A percentile compares a stretch with the other conserved stretches of the same genome.
Conservation (phyloP, 495 filamentous ascomycete genomes). For the Delitschia confertaspora region DNA sequence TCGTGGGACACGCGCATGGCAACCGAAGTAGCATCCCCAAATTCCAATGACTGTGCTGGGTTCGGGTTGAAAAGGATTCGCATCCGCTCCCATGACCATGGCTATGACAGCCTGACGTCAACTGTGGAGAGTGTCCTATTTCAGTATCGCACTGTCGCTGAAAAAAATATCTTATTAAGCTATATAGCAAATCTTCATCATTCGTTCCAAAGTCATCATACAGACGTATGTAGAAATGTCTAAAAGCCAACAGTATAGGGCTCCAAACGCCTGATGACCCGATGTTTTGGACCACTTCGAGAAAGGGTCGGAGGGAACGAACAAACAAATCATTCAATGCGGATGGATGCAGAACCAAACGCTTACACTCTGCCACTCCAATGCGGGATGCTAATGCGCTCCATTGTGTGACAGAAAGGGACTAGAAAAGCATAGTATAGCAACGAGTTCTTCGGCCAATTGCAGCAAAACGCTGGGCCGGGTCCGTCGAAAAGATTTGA, state of each 20-base stretch:
- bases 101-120: too few species aligned
- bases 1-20: too few species aligned
- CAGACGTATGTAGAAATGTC: conserved; percentile 1
- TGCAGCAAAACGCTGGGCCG: neutral
- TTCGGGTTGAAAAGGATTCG: too few species aligned
- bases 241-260: neutral
- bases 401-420: conserved; percentile 10
- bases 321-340: conserved; percentile 10
- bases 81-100: too few species aligned
- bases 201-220: conserved; percentile 6
- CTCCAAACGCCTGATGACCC: neutral
- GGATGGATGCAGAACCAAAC: conserved; percentile 18
- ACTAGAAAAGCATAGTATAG: neutral
- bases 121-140: too few species aligned
- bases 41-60: too few species aligned
- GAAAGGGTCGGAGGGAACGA: conserved; percentile 4
- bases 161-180: too few species aligned
- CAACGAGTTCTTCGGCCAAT: conserved; percentile 4
- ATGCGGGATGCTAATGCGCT: too few species aligned
- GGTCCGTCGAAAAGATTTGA: conserved; percentile 7
- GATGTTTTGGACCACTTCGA: neutral
- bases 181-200: conserved; percentile 15
- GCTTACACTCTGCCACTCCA: conserved; percentile 14
- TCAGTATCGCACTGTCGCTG: too few species aligned
- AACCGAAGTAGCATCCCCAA: too few species aligned